Conservation (phyloP, 805 yeast species). For the Candida michaelii region DNA sequence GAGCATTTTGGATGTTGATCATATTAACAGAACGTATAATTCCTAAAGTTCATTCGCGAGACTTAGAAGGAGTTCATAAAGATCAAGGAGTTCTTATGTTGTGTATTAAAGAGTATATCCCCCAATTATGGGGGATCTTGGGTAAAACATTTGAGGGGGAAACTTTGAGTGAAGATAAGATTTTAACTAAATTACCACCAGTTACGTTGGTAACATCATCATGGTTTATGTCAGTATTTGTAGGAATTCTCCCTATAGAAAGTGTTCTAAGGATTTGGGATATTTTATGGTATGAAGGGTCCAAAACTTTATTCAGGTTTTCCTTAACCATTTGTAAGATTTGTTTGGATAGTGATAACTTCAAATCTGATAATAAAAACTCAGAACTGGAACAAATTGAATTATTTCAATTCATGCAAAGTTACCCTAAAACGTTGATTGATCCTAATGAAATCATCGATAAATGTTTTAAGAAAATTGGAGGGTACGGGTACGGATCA, state of each 20-base stretch:
- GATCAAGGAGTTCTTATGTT: slow-evolving; percentile 94
- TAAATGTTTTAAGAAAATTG: slow-evolving; percentile 69
- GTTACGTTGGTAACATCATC: slow-evolving; percentile 90
- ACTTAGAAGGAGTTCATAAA: slow-evolving; percentile 89
- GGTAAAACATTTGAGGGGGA: slow-evolving; percentile 41
- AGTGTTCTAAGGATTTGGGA: slow-evolving; percentile 92
- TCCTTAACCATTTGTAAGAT: slow-evolving; percentile 77
- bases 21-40: slow-evolving; percentile 80
- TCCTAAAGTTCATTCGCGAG: slow-evolving; percentile 89
- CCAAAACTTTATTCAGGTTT: slow-evolving; percentile 79
- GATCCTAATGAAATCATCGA: slow-evolving; percentile 73
- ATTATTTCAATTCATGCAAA: slow-evolving; percentile 81
- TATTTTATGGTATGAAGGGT: slow-evolving; percentile 87
- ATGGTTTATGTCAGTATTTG: slow-evolving; percentile 98
- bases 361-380: slow-evolving; percentile 29
- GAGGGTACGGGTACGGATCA: slow-evolving; percentile 65
- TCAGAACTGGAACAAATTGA: slow-evolving; percentile 44
- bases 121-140: slow-evolving; percentile 68
- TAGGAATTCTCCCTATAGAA: slow-evolving; percentile 87
- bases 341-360: slow-evolving; percentile 61
- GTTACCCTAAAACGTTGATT: slow-evolving; percentile 67
- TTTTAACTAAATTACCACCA: slow-evolving; percentile 80
- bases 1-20: slow-evolving; percentile 93
- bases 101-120: slow-evolving; percentile 79
- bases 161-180: slow-evolving; percentile 45